These are phyloP conservation scores for Polymyxa betae DNA, from an alignment of 208 protist species.

Conservation along the genomic window DNA sequence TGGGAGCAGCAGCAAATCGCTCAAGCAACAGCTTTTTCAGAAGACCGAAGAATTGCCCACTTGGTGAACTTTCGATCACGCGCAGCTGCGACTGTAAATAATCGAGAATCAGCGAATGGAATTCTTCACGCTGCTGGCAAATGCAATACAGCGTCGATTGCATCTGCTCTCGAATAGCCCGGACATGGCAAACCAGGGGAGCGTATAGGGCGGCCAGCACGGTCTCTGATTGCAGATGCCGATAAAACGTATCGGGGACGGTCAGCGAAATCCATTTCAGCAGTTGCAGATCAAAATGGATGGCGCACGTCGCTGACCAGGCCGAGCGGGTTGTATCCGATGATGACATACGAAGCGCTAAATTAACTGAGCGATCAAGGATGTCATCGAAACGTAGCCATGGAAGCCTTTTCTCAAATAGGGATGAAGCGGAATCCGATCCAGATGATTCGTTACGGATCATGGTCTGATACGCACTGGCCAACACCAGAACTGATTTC, in stretches of 20 bases:
- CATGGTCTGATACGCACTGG: background rate
- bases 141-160: background rate
- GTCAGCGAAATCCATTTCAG: background rate
- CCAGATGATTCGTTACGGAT: background rate
- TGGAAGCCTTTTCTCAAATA: background rate
- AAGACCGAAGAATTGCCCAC: conserved; percentile 39
- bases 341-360: background rate
- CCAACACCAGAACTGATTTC: background rate
- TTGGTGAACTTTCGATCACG: background rate
- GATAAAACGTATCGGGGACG: background rate
- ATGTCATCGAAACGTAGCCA: conserved; percentile 4
- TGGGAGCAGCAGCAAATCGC: background rate
- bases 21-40: conserved; percentile 19
- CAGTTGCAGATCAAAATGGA: conserved; percentile 2
- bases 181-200: background rate
- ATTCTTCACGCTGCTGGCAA: background rate
- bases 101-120: background rate
- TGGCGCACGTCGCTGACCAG: conserved; percentile 10
- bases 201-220: background rate
- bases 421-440: background rate
- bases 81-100: background rate
- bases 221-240: background rate
- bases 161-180: background rate
- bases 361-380: background rate
- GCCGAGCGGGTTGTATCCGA: background rate